phyloP scores from a whole-genome alignment of 192 early-diverging fungal species.

The Thamnidium elegans region DNA sequence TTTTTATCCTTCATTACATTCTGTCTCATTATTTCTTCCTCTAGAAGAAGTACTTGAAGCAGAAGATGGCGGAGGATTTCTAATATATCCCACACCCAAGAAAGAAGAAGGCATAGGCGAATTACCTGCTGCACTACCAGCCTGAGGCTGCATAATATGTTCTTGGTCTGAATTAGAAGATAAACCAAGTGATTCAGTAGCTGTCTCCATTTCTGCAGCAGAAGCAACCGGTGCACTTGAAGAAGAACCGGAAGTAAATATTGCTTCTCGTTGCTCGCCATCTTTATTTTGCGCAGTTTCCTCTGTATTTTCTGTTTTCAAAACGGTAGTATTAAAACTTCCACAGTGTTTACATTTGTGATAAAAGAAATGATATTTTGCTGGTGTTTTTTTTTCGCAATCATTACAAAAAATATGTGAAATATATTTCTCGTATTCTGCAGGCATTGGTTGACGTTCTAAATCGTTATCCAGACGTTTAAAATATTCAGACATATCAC shows the following conservation, averaged over 20 bases:
- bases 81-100: too few species aligned
- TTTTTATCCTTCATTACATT: neutral
- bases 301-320: constrained; percentile 50
- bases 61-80: neutral
- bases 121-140: neutral
- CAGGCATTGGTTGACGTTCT: constrained; percentile 81
- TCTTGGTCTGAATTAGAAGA: constrained; percentile 13
- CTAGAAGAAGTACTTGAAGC: neutral
- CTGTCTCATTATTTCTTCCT: neutral
- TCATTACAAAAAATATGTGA: constrained; percentile 92
- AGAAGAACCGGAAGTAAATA: too few species aligned
- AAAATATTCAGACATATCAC: constrained; percentile 81
- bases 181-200: neutral
- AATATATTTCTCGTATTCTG: constrained; percentile 74
- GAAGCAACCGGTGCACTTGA: neutral
- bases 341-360: constrained; percentile 86
- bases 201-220: neutral
- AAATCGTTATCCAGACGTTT: constrained; percentile 78
- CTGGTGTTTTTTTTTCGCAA: constrained; percentile 80
- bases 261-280: neutral
- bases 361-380: constrained; percentile 93
- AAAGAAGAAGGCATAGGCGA: too few species aligned
- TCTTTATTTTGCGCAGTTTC: constrained; percentile 4
- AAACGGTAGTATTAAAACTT: constrained; percentile 90
- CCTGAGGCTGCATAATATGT: constrained; percentile 4